Conservation (phyloP, 495 filamentous ascomycete species). For the Bacidia rubella region DNA sequence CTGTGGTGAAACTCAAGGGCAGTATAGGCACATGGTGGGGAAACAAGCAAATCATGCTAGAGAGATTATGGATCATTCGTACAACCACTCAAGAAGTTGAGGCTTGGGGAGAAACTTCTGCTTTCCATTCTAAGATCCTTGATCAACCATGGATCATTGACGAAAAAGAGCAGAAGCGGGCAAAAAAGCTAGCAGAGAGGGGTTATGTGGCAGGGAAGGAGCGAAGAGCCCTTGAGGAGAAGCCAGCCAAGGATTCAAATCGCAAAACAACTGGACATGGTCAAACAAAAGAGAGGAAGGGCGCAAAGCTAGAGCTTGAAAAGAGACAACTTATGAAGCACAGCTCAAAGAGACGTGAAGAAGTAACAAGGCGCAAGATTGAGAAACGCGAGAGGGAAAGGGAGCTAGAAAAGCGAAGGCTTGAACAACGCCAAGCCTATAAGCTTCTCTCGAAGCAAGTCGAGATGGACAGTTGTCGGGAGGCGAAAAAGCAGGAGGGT, state of each 20-base stretch:
- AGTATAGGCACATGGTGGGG: slow-evolving; percentile 49
- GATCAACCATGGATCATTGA: slow-evolving; percentile 52
- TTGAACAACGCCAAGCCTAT: background rate
- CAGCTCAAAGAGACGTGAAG: slow-evolving; percentile 5
- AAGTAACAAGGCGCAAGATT: background rate
- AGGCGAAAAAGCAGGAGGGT: no score
- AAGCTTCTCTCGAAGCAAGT: background rate
- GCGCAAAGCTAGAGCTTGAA: background rate
- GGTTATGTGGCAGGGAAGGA: background rate
- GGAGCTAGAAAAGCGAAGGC: background rate
- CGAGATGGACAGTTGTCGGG: no score
- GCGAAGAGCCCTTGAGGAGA: background rate
- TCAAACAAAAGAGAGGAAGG: background rate
- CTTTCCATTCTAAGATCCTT: slow-evolving; percentile 52
- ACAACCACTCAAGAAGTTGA: slow-evolving; percentile 63
- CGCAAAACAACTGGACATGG: background rate
- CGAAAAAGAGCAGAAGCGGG: slow-evolving; percentile 37
- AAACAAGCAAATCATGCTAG: slow-evolving; percentile 51
- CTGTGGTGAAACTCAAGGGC: slow-evolving; percentile 66
- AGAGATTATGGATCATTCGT: slow-evolving; percentile 42
- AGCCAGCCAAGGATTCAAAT: background rate
- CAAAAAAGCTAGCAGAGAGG: slow-evolving; percentile 37
- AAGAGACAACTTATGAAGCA: no score
- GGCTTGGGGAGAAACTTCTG: slow-evolving; percentile 56
- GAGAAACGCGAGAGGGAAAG: background rate